These are phyloP conservation scores for Mycena vulgaris DNA, from an alignment of 768 basidiomycete species.

Conservation along the genomic window DNA sequence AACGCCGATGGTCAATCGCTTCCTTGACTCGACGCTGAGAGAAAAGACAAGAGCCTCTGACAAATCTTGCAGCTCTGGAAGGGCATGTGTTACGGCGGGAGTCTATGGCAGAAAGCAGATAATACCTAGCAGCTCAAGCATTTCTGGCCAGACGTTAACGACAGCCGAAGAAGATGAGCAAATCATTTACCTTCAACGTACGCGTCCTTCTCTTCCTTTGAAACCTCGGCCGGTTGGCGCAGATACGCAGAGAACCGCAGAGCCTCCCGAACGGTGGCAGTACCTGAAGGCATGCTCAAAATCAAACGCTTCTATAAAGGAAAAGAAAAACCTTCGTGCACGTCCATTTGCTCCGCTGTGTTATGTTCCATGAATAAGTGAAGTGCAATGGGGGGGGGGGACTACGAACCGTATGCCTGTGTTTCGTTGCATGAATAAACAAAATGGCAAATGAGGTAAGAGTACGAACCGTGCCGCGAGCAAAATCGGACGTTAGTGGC, in stretches of 20 bases:
- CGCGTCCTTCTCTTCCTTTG: constrained; percentile 80
- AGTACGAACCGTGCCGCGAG: constrained; percentile 73
- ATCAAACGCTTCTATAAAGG: neutral
- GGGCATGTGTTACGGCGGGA: no score
- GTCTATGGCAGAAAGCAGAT: neutral
- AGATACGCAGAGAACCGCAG: constrained; percentile 90
- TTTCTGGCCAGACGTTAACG: constrained; percentile 55
- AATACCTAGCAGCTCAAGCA: constrained; percentile 82
- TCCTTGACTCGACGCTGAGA: constrained; percentile 79
- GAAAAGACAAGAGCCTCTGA: constrained; percentile 87
- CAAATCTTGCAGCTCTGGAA: constrained; percentile 82
- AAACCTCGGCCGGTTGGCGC: constrained; percentile 78
- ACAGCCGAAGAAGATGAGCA: neutral
- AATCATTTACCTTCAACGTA: constrained; percentile 70
- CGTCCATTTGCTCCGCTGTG: constrained; percentile 86
- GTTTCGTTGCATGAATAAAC: no score
- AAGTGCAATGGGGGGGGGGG: no score
- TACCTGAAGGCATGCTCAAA: constrained; percentile 51
- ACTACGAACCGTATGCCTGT: no score
- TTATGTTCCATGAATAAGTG: constrained; percentile 40
- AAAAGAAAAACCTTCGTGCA: constrained; percentile 70
- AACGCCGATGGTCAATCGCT: constrained; percentile 92
- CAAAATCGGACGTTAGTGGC: constrained; percentile 69
- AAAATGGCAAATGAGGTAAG: constrained; percentile 38
- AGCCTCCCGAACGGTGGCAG: constrained; percentile 87